A percentile compares a stretch with the other conserved stretches of the same genome.
Evolutionary conservation across 139 green algal genomes (phyloP).

Genomic region (Picochlorum costavermella): DNA sequence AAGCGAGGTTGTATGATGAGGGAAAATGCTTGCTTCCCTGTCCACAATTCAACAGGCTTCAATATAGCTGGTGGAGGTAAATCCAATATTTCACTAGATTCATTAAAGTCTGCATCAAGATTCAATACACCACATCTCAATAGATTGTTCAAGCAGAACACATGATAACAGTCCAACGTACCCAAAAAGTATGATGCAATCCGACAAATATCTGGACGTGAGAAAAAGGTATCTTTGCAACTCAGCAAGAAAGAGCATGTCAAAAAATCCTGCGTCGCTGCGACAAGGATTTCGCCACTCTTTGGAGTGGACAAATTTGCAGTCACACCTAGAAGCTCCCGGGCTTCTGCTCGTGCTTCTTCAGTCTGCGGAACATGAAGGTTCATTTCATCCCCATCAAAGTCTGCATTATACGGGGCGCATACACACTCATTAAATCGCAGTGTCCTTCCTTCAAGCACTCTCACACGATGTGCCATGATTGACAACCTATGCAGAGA

Average conservation of each 20-base stretch:
- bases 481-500: conserved; percentile 94
- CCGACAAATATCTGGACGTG: conserved; percentile 57
- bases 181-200: conserved; percentile 57
- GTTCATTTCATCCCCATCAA: conserved; percentile 99
- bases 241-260: conserved; percentile 90
- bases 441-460: conserved; percentile 85
- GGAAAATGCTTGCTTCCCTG: conserved; percentile 93
- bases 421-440: conserved; percentile 98
- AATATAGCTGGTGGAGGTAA: conserved; percentile 60
- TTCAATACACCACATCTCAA: too few species aligned
- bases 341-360: conserved; percentile 88
- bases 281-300: conserved; percentile 92
- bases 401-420: conserved; percentile 98
- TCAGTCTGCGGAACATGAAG: conserved; percentile 94
- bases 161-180: conserved; percentile 26
- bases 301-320: conserved; percentile 95
- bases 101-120: too few species aligned
- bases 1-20: conserved; percentile 68
- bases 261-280: conserved; percentile 95
- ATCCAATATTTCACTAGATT: conserved; percentile 29
- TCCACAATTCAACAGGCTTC: conserved; percentile 94
- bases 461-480: conserved; percentile 85
- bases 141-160: not conserved
- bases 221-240: conserved; percentile 68
- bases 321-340: conserved; percentile 82